Base-by-base conservation (phyloP, 192 early-diverging fungal species). In the Coemansia sp. region DNA sequence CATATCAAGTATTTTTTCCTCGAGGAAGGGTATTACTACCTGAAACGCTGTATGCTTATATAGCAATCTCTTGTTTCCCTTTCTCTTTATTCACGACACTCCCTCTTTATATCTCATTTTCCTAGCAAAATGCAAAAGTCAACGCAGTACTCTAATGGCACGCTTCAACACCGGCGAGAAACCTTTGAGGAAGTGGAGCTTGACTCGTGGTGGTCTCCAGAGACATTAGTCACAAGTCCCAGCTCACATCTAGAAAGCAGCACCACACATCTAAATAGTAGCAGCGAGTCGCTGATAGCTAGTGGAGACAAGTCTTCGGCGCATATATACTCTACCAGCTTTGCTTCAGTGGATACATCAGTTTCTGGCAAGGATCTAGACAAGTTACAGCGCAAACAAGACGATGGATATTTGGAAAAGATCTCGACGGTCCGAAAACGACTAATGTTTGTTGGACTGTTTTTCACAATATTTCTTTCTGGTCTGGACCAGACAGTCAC, bases 401-500 rank as follows among this genome's bases (percentile, higher is more conserved):
- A 30, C 28, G 21, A 25, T 19, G 18, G 14, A 14, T 28, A 24
- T 6, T 28, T 10, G 50, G 21, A 49, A 5, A 19, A 32, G 21
- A 41, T 14, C 8, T 50, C 59, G 1, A 16, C 49, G 9, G 23
- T 32, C 19, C 62, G 62, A 23, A 51, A 53, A 26, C 38, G 27
- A 38, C 47, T 72, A 4, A 69, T 60, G 14, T 81, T 81, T 27
- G 48, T 68, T 5, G 81, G 81, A 5, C 74, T 93, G 56, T 79
- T 85, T 14, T 71, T 91, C n/a, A 84, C 85, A 10, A 81, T 91
- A 41, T 89, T 97, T 55, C 82, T 94, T 6, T 86, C 88, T 0
- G 84, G 87, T 6, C 76, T 96, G 44, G 95, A 98, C 77, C 88
- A 90, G 70, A 96, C 91, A 0, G 89, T 98, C 51, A 84, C 96